Base-by-base conservation (phyloP, 1,284 basidiomycete species). In the Sporisorium sorghi region DNA sequence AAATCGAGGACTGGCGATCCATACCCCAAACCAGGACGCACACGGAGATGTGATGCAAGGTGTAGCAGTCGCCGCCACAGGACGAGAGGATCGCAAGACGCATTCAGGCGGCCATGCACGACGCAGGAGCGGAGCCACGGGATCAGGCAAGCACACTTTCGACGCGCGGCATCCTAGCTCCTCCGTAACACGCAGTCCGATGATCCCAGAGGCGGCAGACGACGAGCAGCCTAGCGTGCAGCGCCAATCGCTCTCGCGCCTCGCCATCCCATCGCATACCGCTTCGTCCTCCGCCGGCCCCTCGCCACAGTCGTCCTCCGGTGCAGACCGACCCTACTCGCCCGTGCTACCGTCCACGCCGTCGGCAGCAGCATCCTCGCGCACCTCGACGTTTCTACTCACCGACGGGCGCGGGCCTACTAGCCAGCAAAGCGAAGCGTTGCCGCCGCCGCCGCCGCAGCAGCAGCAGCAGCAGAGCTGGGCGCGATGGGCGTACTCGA, bases 401-500 rank as follows among this genome's bases (percentile, higher is more conserved):
- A 64, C 56, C 33, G 46, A 67, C 32, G 60, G 53, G 10, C 26
- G 26, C 2, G 46, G 23, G 37, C 48, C 49, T 12, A 4, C 26
- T 8, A 37, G n/a, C n/a, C n/a, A 42, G 10, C 50, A 32, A 21
- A 44, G 48, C 32, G 33, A 50, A 14, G 5, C 48, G 0, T n/a
- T n/a, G n/a, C n/a, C n/a, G n/a, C n/a, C n/a, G n/a, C n/a, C n/a
- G n/a, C n/a, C n/a, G n/a, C n/a, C n/a, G n/a, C n/a, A n/a, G n/a
- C n/a, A n/a, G n/a, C n/a, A n/a, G n/a, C n/a, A n/a, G n/a, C 17
- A 40, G 17, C 64, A 61, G 21, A 57, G 73, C 49, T 81, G 79
- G 79, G 60, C 77, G 11, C 52, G 71, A 24, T 80, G 79, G 79
- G 69, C 66, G 5, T 79, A 69, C 59, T 65, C 51, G 7, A 58